These are phyloP conservation scores for Candida stauntonica DNA, from an alignment of 805 yeast species.

Conservation along the genomic window DNA sequence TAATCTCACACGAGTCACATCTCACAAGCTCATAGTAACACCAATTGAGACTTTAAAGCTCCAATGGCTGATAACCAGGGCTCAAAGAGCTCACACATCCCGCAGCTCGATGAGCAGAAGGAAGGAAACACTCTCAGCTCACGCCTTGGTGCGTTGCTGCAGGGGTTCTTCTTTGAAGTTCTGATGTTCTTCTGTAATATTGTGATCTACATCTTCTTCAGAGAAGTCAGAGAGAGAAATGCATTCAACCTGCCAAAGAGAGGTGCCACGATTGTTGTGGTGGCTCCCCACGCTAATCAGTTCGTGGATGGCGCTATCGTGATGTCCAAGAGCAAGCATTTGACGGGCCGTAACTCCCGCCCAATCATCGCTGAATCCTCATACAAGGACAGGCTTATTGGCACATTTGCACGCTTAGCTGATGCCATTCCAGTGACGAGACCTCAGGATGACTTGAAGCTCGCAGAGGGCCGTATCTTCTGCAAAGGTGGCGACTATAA, in stretches of 20 bases:
- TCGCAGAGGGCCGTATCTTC: slow-evolving; percentile 65
- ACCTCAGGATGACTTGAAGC: slow-evolving; percentile 75
- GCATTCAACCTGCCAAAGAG: slow-evolving; percentile 55
- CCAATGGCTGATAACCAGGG: too few relatives aligned
- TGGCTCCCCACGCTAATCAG: slow-evolving; percentile 85
- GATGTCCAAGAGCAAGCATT: slow-evolving; percentile 65
- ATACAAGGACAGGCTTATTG: slow-evolving; percentile 58
- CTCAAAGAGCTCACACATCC: too few relatives aligned
- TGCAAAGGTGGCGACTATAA: slow-evolving; percentile 46
- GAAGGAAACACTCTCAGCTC: too few relatives aligned
- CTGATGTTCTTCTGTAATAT: slow-evolving; percentile 22
- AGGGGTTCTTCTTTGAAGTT: slow-evolving; percentile 18
- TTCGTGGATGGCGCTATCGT: slow-evolving; percentile 78
- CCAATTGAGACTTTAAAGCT: too few relatives aligned
- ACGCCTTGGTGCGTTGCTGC: too few relatives aligned
- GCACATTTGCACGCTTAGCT: slow-evolving; percentile 67
- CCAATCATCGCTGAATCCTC: slow-evolving; percentile 83
- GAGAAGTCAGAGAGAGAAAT: slow-evolving; percentile 72
- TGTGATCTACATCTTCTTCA: slow-evolving; percentile 45
- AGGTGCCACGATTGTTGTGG: slow-evolving; percentile 73
- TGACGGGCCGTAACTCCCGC: slow-evolving; percentile 61
- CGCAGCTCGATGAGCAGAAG: too few relatives aligned
- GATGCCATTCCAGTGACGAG: slow-evolving; percentile 86
- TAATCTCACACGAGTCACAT: too few relatives aligned
- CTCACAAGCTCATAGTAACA: too few relatives aligned